Evolutionary conservation across 192 early-diverging fungal genomes (phyloP).

Genomic region (Backusella tarrabulga): DNA sequence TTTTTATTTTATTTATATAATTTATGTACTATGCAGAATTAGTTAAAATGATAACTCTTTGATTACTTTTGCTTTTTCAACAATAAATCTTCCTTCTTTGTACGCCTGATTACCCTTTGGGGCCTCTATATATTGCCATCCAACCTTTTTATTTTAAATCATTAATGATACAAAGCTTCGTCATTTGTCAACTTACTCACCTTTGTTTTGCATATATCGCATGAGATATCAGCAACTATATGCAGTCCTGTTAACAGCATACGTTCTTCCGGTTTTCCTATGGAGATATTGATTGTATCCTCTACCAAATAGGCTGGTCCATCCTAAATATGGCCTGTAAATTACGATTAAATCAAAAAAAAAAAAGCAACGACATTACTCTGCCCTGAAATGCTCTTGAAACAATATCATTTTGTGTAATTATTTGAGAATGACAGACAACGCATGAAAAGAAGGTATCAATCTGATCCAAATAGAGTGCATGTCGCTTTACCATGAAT

Average conservation of each 20-base stretch:
- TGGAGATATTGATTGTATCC: constrained; percentile 46
- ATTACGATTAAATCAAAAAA: background rate
- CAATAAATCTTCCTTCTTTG: constrained; percentile 57
- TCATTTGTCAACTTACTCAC: background rate
- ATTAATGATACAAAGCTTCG: background rate
- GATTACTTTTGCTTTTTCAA: constrained; percentile 50
- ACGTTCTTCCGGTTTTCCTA: constrained; percentile 55
- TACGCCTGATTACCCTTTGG: constrained; percentile 57
- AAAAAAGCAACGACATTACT: background rate
- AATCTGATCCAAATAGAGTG: constrained; percentile 40
- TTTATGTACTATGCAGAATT: background rate
- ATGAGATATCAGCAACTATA: constrained; percentile 55
- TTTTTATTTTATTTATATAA: background rate
- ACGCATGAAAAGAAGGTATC: constrained; percentile 52
- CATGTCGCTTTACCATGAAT: constrained; percentile 34
- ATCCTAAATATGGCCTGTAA: constrained; percentile 18
- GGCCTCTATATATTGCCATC: constrained; percentile 61
- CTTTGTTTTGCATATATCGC: constrained; percentile 46
- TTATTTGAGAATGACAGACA: constrained; percentile 54
- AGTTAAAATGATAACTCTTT: constrained; percentile 43
- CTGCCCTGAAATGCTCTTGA: constrained; percentile 46
- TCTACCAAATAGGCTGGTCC: constrained; percentile 57
- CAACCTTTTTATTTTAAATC: constrained; percentile 23
- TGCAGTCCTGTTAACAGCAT: constrained; percentile 58
- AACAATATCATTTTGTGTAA: constrained; percentile 54